A percentile compares a stretch with the other conserved stretches of the same genome.
These are phyloP conservation scores for Solanum sparsipilum DNA, from an alignment of 257 asterid genomes.

Conservation along the genomic window DNA sequence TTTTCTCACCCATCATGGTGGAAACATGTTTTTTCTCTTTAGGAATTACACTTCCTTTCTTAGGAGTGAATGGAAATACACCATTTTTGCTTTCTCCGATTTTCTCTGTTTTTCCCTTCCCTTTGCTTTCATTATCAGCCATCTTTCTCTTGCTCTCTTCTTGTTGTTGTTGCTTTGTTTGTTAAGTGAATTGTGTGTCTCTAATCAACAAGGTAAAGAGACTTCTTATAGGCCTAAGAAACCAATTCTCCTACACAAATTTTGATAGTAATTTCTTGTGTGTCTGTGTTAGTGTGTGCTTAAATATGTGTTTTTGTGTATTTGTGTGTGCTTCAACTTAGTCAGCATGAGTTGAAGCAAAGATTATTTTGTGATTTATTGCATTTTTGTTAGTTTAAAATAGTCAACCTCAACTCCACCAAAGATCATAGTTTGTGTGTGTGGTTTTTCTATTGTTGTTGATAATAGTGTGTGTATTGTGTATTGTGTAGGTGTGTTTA, in stretches of 20 bases:
- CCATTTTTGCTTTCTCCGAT: background rate
- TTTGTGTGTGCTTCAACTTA: background rate
- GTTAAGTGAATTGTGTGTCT: background rate
- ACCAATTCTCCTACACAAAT: background rate
- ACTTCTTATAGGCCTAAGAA: background rate
- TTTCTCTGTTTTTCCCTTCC: background rate
- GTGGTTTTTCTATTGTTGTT: no score
- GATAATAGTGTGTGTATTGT: background rate
- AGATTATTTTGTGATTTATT: background rate
- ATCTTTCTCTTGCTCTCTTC: background rate
- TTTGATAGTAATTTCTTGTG: background rate
- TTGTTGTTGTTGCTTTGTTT: background rate
- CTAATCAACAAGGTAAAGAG: background rate
- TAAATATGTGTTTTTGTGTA: background rate
- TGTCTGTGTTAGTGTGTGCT: no score
- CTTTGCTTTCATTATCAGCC: background rate
- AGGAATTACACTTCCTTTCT: background rate
- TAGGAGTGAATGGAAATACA: background rate
- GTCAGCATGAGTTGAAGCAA: background rate
- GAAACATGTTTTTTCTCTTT: background rate
- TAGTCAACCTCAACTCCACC: background rate
- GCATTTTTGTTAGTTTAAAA: background rate
- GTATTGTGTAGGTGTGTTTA: background rate
- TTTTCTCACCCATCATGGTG: background rate
- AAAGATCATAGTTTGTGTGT: background rate